Base-by-base conservation (phyloP, 495 filamentous ascomycete species). In the Bryoglossum gracile region DNA sequence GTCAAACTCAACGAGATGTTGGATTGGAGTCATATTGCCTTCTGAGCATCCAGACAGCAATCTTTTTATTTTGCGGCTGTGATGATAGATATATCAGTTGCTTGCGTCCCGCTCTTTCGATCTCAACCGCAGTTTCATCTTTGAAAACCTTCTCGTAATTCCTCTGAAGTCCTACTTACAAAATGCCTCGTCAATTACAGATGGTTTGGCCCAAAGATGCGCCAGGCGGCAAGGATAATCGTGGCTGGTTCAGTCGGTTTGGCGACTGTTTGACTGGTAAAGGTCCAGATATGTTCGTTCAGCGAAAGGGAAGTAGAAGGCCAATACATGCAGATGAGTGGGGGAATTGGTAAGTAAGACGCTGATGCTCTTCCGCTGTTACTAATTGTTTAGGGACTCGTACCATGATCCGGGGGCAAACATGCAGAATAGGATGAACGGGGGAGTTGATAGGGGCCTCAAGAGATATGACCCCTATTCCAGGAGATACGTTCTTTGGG, bases 251-350 rank as follows among this genome's bases (percentile, higher is more conserved):
- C 53, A 55, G 65, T 55, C 59, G 71, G 3, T 39, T 71, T 18
- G 46, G 47, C 8, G 67, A 74, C 28, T 55, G 72, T 46, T 40
- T 73, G 16, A 64, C 46, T 2, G 62, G 62, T 33, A 65, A 58
- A 46, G 71, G 70, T 4, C 70, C 71, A 1, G 70, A 73, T 51
- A 68, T 74, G 1, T 72, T 64, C 34, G 51, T 73, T 19, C 42
- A 50, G 23, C 48, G 47, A 11, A 21, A 53, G 33, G 36, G 46
- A 21, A 51, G 43, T 30, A 23, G 4, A 24, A 28, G 26, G 0
- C 51, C 57, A 24, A 59, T 59, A 44, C 36, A 13, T 8, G 32
- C 53, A 4, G 56, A 55, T 4, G 3, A 13, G 14, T 59, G 56
- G 56, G 56, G 52, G 13, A 59, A 59, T 32, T 59, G 56, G 56